These are phyloP conservation scores for Pseudopithomyces maydicus DNA, from an alignment of 2,329 filamentous ascomycete species.

Conservation along the genomic window DNA sequence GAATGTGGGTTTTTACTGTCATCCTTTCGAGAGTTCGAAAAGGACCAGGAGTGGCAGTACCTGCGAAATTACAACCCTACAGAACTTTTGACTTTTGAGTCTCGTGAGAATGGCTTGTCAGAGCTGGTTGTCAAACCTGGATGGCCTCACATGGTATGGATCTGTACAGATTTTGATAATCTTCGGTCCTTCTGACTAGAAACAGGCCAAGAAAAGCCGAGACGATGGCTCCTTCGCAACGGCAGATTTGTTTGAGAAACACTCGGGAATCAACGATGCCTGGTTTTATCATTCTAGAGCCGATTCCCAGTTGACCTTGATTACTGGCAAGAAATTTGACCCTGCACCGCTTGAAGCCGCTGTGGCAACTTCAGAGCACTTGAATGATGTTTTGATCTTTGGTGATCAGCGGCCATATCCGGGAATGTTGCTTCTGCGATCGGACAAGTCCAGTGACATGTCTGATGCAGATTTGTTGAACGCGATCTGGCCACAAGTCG, in stretches of 20 bases:
- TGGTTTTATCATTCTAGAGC: slow-evolving; percentile 68
- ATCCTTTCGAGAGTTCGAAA: slow-evolving; percentile 61
- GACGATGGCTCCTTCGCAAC: slow-evolving; percentile 66
- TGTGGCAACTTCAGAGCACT: slow-evolving; percentile 52
- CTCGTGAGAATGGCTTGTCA: slow-evolving; percentile 45
- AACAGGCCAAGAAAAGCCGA: slow-evolving; percentile 60
- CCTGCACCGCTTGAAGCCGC: slow-evolving; percentile 64
- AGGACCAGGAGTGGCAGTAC: slow-evolving; percentile 66
- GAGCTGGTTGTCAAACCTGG: slow-evolving; percentile 61
- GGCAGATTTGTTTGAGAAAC: slow-evolving; percentile 65
- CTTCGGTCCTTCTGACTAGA: slow-evolving; percentile 2
- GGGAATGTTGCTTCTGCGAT: slow-evolving; percentile 61
- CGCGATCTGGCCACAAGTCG: slow-evolving; percentile 50
- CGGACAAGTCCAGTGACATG: slow-evolving; percentile 25
- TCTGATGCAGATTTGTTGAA: slow-evolving; percentile 48
- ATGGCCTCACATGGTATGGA: slow-evolving; percentile 61
- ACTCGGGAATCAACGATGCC: slow-evolving; percentile 56
- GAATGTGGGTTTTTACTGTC: slow-evolving; percentile 71
- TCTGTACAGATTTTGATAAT: not conserved
- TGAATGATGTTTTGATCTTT: slow-evolving; percentile 65
- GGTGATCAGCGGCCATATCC: slow-evolving; percentile 62
- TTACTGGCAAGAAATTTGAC: slow-evolving; percentile 73
- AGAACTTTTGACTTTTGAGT: slow-evolving; percentile 56
- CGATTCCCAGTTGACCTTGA: slow-evolving; percentile 65
- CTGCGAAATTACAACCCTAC: slow-evolving; percentile 52